Percentiles rank a stretch among this genome's conserved stretches.
These are phyloP conservation scores for Blastocystis sp. DNA, from an alignment of 352 stramenopile genomes.

Conservation along the genomic window DNA sequence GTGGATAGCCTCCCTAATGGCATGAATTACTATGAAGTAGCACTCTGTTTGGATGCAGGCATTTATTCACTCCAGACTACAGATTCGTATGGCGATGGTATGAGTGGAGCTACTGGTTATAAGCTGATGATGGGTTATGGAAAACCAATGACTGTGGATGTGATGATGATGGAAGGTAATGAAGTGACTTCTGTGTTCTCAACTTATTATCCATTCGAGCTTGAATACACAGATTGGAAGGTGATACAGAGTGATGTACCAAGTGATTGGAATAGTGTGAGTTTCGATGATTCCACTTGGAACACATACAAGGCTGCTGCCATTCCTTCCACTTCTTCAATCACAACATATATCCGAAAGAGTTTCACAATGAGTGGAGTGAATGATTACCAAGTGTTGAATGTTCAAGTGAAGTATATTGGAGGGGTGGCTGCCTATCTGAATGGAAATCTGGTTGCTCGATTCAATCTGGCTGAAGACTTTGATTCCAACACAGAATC, in stretches of 20 bases:
- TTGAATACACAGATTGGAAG: conserved; percentile 3
- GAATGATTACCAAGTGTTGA: conserved; percentile 20
- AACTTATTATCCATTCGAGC: neutral
- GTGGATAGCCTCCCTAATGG: neutral
- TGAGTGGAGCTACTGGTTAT: neutral
- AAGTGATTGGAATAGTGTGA: neutral
- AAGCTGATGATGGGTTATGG: neutral
- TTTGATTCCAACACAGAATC: too few species aligned
- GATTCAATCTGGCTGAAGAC: too few species aligned
- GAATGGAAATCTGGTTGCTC: conserved; percentile 17
- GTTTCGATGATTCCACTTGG: conserved; percentile 25
- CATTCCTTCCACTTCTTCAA: neutral
- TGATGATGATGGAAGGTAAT: neutral
- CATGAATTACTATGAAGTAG: neutral
- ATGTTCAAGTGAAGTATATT: conserved; percentile 17
- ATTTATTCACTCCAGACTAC: conserved; percentile 1
- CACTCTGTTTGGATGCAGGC: neutral
- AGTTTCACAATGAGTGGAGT: neutral
- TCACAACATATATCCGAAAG: conserved; percentile 12
- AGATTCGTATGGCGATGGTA: neutral
- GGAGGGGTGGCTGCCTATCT: conserved; percentile 13
- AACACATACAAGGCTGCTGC: neutral
- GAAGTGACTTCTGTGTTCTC: neutral
- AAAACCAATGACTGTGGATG: neutral
- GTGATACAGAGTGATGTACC: neutral